Conservation (phyloP, 345 rosid species). For the Corchorus capsularis region DNA sequence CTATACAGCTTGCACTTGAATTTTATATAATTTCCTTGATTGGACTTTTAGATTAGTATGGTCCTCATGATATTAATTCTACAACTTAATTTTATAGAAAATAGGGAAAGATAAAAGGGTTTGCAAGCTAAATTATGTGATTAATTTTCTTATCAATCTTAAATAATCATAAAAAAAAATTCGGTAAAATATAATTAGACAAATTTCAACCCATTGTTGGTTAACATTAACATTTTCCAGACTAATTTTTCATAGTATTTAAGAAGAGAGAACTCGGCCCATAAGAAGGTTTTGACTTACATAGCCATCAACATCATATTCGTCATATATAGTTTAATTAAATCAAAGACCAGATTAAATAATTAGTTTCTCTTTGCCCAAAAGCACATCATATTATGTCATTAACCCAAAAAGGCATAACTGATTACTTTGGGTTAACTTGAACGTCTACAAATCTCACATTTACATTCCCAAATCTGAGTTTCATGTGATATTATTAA, state of each 20-base stretch:
- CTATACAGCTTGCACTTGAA: not conserved
- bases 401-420: too few species aligned
- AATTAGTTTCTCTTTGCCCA: too few species aligned
- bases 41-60: not conserved
- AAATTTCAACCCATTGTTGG: not conserved
- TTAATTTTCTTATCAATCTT: not conserved
- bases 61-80: not conserved
- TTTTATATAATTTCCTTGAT: not conserved
- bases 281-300: not conserved
- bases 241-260: not conserved
- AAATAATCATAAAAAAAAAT: not conserved
- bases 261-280: not conserved
- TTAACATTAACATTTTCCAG: not conserved
- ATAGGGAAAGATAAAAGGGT: too few species aligned
- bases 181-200: too few species aligned
- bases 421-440: too few species aligned
- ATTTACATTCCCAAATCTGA: too few species aligned
- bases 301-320: not conserved
- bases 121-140: too few species aligned
- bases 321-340: not conserved
- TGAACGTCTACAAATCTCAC: too few species aligned
- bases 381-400: too few species aligned
- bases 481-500: too few species aligned
- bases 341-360: not conserved
- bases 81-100: too few species aligned